A percentile compares a stretch with the other conserved stretches of the same genome.
Evolutionary conservation across 805 yeast species (phyloP).

Genomic region (Starmerella lactis-condensi): DNA sequence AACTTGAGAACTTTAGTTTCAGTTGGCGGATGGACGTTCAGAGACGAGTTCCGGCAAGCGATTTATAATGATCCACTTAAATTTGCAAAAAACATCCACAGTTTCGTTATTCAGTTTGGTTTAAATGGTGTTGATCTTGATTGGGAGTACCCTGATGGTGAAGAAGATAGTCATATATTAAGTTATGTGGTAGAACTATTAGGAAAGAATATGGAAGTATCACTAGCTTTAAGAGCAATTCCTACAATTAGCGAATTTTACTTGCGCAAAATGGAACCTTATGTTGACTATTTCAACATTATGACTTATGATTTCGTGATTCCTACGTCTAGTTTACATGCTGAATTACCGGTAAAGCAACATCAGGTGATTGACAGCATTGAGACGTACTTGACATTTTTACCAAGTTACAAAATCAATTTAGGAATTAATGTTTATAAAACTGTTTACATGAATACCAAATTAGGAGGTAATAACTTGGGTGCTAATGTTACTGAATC

Average conservation of each 20-base stretch:
- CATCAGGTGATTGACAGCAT: no score
- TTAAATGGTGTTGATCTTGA: slow-evolving; percentile 88
- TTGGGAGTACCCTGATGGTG: slow-evolving; percentile 69
- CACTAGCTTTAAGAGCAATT: slow-evolving; percentile 65
- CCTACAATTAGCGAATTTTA: slow-evolving; percentile 28
- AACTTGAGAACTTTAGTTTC: slow-evolving; percentile 44
- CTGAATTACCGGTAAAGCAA: slow-evolving; percentile 26
- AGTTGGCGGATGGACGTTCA: slow-evolving; percentile 64
- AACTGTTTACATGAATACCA: slow-evolving; percentile 36
- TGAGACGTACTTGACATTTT: slow-evolving; percentile 24
- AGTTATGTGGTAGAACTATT: slow-evolving; percentile 30
- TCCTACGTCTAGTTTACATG: slow-evolving; percentile 55
- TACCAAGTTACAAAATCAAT: slow-evolving; percentile 35
- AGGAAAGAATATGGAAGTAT: slow-evolving; percentile 30
- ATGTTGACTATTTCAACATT: slow-evolving; percentile 56
- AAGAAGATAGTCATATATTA: slow-evolving; percentile 28
- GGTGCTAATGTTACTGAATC: no score
- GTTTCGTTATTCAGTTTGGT: slow-evolving; percentile 36
- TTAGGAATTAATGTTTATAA: slow-evolving; percentile 73
- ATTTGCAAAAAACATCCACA: slow-evolving; percentile 31
- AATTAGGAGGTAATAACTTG: no score
- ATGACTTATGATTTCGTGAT: slow-evolving; percentile 81
- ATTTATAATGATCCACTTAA: slow-evolving; percentile 25
- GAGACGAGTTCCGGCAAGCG: slow-evolving; percentile 32
- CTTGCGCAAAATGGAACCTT: slow-evolving; percentile 36